Evolutionary conservation across 2,329 filamentous ascomycete genomes (phyloP), one percentile per base, ranked within the genome.

Genomic region (Nothophoma quercina): DNA sequence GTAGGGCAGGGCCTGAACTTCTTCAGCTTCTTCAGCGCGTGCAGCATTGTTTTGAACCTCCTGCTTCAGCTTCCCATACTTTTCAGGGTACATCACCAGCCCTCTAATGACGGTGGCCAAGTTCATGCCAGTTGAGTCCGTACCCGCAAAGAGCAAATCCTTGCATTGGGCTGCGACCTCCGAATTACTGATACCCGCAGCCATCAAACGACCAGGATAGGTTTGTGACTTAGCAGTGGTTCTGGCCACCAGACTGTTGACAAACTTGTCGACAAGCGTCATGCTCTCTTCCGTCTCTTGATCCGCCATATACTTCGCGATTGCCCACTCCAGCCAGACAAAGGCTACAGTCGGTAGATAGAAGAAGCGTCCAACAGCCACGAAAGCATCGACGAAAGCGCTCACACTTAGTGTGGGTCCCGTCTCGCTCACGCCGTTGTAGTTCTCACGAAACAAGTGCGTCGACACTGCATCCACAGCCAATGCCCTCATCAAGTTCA

Each of bases 311-410:
- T 72, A 68, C 51, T 76, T 75, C 8, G 69, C 62, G 1, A 72
- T 52, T 13, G 60, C 57, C 53, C 72, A 74, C 29, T 80, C 77
- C 18, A 79, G 56, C 12, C 72, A 63, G 10, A 69, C 50, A 51
- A 81, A 80, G 3, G 74, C 59, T 35, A 56, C 67, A 19, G 72
- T 77, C 1, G 79, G 80, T 1, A 85, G 63, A 57, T 83, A 83
- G 63, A 82, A 84, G 61, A 84, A 83, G 3, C 80, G 72, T 0
- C 81, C 81, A 6, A 84, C 78, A 4, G 78, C 81, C 2, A 85
- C 82, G 58, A 83, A 81, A 2, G 78, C 74, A 62, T 85, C 79
- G 10, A 85, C 81, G 60, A 84, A 84, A 0, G 36, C 75, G 74
- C n/a, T 79, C 73, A 48, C 76, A 75, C 54, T 82, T 54, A 56